phyloP scores from a whole-genome alignment of 2,329 filamentous ascomycete genomes.

The Cladosporium cucumerinum region DNA sequence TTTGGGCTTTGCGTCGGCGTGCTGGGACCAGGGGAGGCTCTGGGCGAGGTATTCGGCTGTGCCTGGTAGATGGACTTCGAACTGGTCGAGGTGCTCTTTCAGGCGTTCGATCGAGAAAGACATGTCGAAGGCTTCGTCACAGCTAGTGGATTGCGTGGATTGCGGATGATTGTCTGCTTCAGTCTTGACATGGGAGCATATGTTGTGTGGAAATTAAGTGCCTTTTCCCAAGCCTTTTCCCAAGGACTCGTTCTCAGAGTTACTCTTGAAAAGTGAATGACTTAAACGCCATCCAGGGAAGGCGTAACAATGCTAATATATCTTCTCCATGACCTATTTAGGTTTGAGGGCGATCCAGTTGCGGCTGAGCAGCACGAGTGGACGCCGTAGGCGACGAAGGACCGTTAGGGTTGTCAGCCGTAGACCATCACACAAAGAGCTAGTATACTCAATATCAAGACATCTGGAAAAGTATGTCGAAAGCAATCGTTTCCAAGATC shows the following conservation, averaged over 20 bases:
- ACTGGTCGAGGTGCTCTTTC: constrained; percentile 8
- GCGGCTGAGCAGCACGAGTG: neutral
- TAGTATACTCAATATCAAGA: neutral
- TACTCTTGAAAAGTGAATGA: neutral
- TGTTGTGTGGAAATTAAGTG: neutral
- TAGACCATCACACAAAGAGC: neutral
- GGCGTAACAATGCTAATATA: neutral
- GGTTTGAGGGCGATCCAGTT: neutral
- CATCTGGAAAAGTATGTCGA: neutral
- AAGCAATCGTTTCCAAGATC: neutral
- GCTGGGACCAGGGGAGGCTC: constrained; percentile 33
- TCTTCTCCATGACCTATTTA: neutral
- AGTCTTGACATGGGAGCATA: neutral
- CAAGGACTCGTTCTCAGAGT: neutral
- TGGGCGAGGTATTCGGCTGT: constrained; percentile 19
- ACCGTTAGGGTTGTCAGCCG: neutral
- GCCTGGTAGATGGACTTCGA: constrained; percentile 18
- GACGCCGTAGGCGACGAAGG: neutral
- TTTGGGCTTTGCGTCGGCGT: constrained; percentile 34
- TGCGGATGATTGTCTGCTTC: neutral
- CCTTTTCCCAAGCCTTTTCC: neutral
- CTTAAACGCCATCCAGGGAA: neutral
- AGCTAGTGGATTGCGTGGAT: neutral
- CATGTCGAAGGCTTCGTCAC: neutral
- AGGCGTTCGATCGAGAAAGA: constrained; percentile 5